Conservation (phyloP, 208 protist species). For the Trypanosoma conorhini region DNA sequence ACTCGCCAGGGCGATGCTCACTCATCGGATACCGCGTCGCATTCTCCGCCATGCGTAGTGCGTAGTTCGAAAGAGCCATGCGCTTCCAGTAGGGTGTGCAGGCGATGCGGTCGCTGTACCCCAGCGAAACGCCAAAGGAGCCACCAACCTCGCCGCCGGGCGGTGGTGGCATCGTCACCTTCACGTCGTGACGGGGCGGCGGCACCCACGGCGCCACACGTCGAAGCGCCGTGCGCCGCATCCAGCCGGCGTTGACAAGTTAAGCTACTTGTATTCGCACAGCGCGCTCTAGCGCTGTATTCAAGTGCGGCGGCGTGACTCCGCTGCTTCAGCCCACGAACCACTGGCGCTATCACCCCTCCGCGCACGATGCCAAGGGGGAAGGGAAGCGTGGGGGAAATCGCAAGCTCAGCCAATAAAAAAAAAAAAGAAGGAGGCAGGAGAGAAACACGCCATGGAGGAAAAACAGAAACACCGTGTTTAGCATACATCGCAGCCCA, state of each 20-base stretch:
- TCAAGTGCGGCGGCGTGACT: neutral
- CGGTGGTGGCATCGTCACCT: constrained; percentile 85
- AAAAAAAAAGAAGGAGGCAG: constrained; percentile 5
- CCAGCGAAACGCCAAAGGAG: constrained; percentile 72
- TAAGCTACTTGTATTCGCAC: neutral
- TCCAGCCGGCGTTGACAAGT: neutral
- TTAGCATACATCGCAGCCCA: neutral
- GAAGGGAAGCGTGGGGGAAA: neutral
- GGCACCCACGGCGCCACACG: constrained; percentile 83
- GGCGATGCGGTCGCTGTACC: constrained; percentile 87
- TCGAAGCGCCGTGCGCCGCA: constrained; percentile 21
- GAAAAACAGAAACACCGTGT: neutral
- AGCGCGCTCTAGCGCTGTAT: neutral
- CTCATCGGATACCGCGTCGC: constrained; percentile 88
- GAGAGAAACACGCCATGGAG: constrained; percentile 8
- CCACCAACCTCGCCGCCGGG: constrained; percentile 87
- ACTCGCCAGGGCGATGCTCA: constrained; percentile 65
- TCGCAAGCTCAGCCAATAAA: constrained; percentile 1
- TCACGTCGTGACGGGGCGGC: constrained; percentile 74
- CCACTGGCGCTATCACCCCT: neutral
- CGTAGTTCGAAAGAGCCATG: constrained; percentile 84
- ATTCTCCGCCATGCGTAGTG: constrained; percentile 81
- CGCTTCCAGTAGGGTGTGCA: constrained; percentile 88
- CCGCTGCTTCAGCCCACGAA: neutral
- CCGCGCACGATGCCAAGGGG: neutral